Percentiles rank a stretch among this genome's conserved stretches.
phyloP scores from a whole-genome alignment of 2,329 filamentous ascomycete species.

The Ophioceras dolichostomum region DNA sequence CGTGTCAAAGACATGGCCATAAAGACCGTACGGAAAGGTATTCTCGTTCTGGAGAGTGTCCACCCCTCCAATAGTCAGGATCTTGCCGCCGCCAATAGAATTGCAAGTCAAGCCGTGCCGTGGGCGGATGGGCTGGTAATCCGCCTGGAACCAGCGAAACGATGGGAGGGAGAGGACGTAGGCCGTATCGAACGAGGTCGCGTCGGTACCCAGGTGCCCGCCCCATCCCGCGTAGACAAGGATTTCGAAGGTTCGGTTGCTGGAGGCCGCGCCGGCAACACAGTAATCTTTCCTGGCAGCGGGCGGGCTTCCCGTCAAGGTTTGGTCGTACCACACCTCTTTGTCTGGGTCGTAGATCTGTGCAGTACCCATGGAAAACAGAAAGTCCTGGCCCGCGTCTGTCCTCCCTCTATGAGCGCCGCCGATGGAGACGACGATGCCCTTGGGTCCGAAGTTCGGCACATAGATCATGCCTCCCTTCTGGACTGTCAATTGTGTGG shows the following conservation, averaged over 20 bases:
- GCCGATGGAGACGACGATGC: constrained; percentile 8
- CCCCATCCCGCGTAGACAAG: constrained; percentile 13
- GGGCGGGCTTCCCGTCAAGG: constrained; percentile 8
- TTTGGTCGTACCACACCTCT: constrained; percentile 10
- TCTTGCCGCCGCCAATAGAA: constrained; percentile 21
- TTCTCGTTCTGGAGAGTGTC: constrained; percentile 8
- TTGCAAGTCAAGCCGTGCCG: constrained; percentile 12
- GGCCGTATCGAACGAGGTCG: constrained; percentile 10
- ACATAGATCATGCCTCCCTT: constrained; percentile 6
- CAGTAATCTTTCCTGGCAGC: constrained; percentile 10
- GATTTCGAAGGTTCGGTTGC: constrained; percentile 11
- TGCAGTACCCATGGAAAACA: constrained; percentile 6
- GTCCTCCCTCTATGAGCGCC: constrained; percentile 2
- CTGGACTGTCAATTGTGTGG: no score
- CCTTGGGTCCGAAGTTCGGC: constrained; percentile 9
- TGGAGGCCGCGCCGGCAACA: constrained; percentile 10
- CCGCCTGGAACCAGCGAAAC: constrained; percentile 12
- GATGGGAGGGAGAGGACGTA: constrained; percentile 12
- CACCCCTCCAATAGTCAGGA: constrained; percentile 23
- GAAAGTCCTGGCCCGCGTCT: not conserved
- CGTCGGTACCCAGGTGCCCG: constrained; percentile 6
- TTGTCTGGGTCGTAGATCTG: constrained; percentile 8
- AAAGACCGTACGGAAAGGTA: not conserved
- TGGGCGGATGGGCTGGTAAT: constrained; percentile 9
- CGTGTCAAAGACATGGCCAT: constrained; percentile 8